These are phyloP conservation scores for Botrytis fragariae DNA, from an alignment of 2,329 filamentous ascomycete species.

Conservation along the genomic window DNA sequence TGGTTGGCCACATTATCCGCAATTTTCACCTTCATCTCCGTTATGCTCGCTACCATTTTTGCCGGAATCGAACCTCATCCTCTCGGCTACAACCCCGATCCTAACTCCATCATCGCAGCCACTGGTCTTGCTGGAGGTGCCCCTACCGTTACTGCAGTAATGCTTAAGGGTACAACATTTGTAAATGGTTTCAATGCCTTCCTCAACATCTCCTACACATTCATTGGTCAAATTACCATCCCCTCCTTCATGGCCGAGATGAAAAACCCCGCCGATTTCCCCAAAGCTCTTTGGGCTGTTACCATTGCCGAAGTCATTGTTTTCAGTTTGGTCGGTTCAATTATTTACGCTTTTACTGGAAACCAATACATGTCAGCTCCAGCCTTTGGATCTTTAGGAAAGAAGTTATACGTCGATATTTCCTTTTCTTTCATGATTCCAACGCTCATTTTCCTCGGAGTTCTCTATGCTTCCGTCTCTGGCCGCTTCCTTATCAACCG, in stretches of 20 bases:
- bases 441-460: conserved; percentile 87
- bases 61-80: conserved; percentile 74
- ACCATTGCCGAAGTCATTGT: conserved; percentile 85
- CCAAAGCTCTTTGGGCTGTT: conserved; percentile 87
- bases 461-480: conserved; percentile 86
- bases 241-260: conserved; percentile 96
- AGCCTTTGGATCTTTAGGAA: conserved; percentile 79
- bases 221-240: conserved; percentile 92
- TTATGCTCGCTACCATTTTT: conserved; percentile 80
- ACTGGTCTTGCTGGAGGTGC: conserved; percentile 49
- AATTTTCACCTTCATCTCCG: conserved; percentile 85
- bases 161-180: conserved; percentile 69
- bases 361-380: conserved; percentile 86
- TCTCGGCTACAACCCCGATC: conserved; percentile 57
- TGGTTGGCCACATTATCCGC: conserved; percentile 78
- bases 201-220: conserved; percentile 93
- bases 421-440: conserved; percentile 95
- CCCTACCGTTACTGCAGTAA: conserved; percentile 66
- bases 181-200: conserved; percentile 83
- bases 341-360: conserved; percentile 85
- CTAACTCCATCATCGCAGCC: conserved; percentile 38
- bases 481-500: conserved; percentile 92
- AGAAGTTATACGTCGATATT: conserved; percentile 76
- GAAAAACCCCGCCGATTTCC: conserved; percentile 77
- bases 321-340: conserved; percentile 76